Conservation (phyloP, 1,284 basidiomycete species). For the Marasmius fiardii region DNA sequence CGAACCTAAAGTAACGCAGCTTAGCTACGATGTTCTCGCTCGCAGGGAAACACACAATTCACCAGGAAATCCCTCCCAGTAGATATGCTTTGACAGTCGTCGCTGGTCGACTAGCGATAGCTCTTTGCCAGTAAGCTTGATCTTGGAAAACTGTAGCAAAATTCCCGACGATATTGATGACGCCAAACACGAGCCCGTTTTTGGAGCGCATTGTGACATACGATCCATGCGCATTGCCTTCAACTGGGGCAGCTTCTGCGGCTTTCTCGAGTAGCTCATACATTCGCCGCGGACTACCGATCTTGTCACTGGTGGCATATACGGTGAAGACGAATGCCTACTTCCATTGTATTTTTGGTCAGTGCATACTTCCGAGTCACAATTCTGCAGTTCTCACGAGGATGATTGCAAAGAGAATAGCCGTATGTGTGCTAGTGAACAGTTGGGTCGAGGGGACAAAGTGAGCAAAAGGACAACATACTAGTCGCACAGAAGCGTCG, state of each 20-base stretch:
- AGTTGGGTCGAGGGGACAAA: constrained; percentile 18
- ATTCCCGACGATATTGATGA: constrained; percentile 84
- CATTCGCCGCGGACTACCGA: constrained; percentile 56
- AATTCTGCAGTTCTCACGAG: constrained; percentile 55
- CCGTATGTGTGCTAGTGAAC: constrained; percentile 66
- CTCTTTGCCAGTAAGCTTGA: constrained; percentile 80
- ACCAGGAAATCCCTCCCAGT: constrained; percentile 87
- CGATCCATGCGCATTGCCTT: constrained; percentile 65
- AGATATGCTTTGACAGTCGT: constrained; percentile 89
- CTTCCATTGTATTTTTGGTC: too few relatives aligned
- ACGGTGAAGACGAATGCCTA: constrained; percentile 56
- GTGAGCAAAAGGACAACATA: constrained; percentile 30
- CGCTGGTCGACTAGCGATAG: constrained; percentile 80
- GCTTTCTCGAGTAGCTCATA: constrained; percentile 57
- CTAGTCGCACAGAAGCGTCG: constrained; percentile 58
- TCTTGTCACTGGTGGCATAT: constrained; percentile 69
- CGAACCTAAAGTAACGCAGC: constrained; percentile 50
- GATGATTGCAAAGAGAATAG: constrained; percentile 80
- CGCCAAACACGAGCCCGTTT: constrained; percentile 83
- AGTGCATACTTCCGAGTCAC: too few relatives aligned
- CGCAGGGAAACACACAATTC: constrained; percentile 14
- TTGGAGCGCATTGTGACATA: constrained; percentile 81
- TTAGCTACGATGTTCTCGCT: neutral
- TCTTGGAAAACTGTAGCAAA: constrained; percentile 34
- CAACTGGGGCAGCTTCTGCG: constrained; percentile 44